Percentiles rank a stretch among this genome's conserved stretches.
These are phyloP conservation scores for Peniophora sp. DNA, from an alignment of 1,284 basidiomycete species.

Conservation along the genomic window DNA sequence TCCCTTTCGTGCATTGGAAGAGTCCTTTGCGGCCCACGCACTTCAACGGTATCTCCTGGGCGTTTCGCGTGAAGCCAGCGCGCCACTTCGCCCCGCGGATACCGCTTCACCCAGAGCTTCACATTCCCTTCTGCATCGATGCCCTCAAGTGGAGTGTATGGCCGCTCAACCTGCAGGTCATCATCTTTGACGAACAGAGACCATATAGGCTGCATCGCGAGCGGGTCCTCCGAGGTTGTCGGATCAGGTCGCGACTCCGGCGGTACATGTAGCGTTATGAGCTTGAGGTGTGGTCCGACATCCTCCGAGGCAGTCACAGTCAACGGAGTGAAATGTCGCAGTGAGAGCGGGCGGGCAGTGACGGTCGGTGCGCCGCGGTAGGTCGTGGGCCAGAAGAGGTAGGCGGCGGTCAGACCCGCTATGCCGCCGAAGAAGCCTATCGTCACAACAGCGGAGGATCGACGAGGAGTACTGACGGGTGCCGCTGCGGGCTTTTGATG, in stretches of 20 bases:
- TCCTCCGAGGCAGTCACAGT: slow-evolving; percentile 46
- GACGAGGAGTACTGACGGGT: neutral
- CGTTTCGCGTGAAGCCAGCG: slow-evolving; percentile 71
- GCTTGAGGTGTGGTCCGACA: slow-evolving; percentile 46
- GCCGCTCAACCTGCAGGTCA: slow-evolving; percentile 82
- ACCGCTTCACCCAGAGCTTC: slow-evolving; percentile 72
- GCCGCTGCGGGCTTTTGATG: too few species aligned
- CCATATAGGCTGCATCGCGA: slow-evolving; percentile 46
- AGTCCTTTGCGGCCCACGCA: slow-evolving; percentile 72
- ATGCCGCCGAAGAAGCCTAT: slow-evolving; percentile 16
- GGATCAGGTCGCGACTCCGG: slow-evolving; percentile 26
- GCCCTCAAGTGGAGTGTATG: slow-evolving; percentile 74
- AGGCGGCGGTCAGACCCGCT: slow-evolving; percentile 32
- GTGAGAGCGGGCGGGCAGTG: slow-evolving; percentile 33
- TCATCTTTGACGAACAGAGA: slow-evolving; percentile 79
- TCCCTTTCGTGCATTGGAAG: slow-evolving; percentile 55
- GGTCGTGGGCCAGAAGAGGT: slow-evolving; percentile 40
- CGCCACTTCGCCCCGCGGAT: slow-evolving; percentile 73
- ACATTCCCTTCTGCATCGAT: slow-evolving; percentile 56
- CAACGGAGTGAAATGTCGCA: slow-evolving; percentile 55
- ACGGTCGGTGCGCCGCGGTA: slow-evolving; percentile 31
- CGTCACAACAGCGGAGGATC: slow-evolving; percentile 1
- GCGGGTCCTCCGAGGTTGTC: slow-evolving; percentile 9
- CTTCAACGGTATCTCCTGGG: slow-evolving; percentile 59
- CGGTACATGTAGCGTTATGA: slow-evolving; percentile 56